Percentiles rank a stretch among this genome's conserved stretches.
Conservation (phyloP, 768 basidiomycete species). For the Boletus rufocinnamomeus region DNA sequence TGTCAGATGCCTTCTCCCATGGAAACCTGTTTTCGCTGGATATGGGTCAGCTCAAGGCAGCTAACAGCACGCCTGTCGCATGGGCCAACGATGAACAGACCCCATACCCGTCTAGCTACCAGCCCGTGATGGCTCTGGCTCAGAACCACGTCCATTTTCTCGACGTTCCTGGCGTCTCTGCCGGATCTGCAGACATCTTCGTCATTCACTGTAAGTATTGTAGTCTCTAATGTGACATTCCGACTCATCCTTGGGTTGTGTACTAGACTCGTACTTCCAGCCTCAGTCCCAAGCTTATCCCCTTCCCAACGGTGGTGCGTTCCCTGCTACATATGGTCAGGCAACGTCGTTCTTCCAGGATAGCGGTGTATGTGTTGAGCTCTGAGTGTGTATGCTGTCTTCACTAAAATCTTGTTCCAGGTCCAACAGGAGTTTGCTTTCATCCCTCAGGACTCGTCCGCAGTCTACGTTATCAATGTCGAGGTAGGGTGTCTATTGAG, state of each 20-base stretch:
- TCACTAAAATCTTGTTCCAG: conserved; percentile 28
- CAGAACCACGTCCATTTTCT: conserved; percentile 89
- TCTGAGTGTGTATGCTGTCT: not conserved
- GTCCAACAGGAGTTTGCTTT: conserved; percentile 78
- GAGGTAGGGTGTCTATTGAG: conserved; percentile 40
- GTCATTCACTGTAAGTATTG: conserved; percentile 81
- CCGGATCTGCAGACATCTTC: conserved; percentile 76
- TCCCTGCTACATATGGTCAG: conserved; percentile 71
- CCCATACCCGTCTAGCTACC: conserved; percentile 59
- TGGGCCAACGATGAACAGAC: conserved; percentile 67
- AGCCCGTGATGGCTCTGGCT: conserved; percentile 77
- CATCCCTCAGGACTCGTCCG: conserved; percentile 71
- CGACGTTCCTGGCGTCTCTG: conserved; percentile 62
- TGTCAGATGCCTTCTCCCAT: conserved; percentile 66
- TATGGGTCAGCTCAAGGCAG: conserved; percentile 63
- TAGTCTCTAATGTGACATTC: not conserved
- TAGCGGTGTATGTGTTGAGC: conserved; percentile 43
- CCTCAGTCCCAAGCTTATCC: conserved; percentile 63
- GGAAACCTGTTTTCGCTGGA: conserved; percentile 69
- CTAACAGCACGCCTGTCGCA: conserved; percentile 53
- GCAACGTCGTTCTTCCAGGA: conserved; percentile 69
- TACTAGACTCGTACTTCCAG: conserved; percentile 76
- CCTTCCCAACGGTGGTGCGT: conserved; percentile 43
- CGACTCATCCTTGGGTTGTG: not conserved
- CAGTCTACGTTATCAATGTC: conserved; percentile 75